These are phyloP conservation scores for Leishmania amazonensis DNA, from an alignment of 208 protist genomes.

Conservation along the genomic window DNA sequence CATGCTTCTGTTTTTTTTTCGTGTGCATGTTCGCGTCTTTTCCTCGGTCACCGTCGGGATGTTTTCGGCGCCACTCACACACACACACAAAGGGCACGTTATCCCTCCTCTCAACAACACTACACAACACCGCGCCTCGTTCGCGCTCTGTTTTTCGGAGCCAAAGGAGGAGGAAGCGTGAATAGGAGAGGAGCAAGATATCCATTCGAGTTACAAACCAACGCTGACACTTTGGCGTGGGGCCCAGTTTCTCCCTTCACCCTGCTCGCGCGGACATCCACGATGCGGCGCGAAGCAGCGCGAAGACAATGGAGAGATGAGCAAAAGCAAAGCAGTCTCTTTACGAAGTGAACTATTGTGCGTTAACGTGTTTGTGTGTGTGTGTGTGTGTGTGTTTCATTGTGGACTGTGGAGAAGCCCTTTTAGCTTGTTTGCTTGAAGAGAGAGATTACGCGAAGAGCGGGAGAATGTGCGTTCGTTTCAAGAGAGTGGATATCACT, in stretches of 20 bases:
- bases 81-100: too few relatives aligned
- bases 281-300: background rate
- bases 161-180: background rate
- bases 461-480: background rate
- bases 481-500: background rate
- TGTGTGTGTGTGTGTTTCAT: background rate
- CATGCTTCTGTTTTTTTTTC: background rate
- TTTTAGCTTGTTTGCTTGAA: background rate
- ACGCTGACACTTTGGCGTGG: background rate
- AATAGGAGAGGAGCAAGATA: background rate
- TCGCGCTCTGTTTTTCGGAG: background rate
- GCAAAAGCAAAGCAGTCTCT: background rate
- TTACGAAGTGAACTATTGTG: background rate
- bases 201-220: background rate
- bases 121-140: background rate
- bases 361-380: background rate
- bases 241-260: background rate
- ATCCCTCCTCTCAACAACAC: background rate
- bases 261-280: background rate
- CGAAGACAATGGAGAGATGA: background rate
- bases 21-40: background rate
- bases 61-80: background rate
- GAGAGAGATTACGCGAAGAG: constrained; percentile 2
- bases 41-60: background rate
- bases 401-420: background rate